These are phyloP conservation scores for Amorphotheca resinae DNA, from an alignment of 495 filamentous ascomycete genomes.

Conservation along the genomic window DNA sequence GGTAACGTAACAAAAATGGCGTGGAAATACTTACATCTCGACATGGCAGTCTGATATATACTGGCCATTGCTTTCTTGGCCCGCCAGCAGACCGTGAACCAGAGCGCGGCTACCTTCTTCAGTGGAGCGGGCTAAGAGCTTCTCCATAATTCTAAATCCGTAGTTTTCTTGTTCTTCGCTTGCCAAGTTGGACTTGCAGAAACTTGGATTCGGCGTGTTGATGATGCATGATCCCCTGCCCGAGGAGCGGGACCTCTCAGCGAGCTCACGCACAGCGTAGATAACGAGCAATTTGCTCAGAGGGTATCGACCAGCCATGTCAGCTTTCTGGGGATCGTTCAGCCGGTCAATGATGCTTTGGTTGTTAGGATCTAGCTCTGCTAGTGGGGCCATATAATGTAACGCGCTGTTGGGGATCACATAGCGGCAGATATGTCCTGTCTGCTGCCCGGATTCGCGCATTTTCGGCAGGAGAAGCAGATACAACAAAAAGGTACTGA, in stretches of 20 bases:
- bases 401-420: background rate
- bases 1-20: background rate
- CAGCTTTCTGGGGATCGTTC: background rate
- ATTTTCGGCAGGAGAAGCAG: slow-evolving; percentile 10
- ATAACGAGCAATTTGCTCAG: background rate
- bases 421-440: background rate
- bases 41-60: slow-evolving; percentile 2
- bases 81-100: background rate
- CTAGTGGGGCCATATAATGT: background rate
- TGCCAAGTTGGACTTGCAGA: background rate
- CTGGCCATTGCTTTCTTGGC: background rate
- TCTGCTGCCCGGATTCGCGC: background rate
- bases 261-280: background rate
- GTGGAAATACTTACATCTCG: background rate
- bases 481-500: slow-evolving; percentile 6
- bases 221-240: background rate
- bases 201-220: background rate
- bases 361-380: background rate
- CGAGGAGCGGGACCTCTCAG: background rate
- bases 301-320: background rate
- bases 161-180: background rate
- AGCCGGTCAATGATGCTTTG: background rate
- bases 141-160: background rate
- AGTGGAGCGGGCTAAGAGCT: background rate
- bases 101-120: slow-evolving; percentile 3